Conservation (phyloP, 208 protist species). For the Leishmania braziliensis region DNA sequence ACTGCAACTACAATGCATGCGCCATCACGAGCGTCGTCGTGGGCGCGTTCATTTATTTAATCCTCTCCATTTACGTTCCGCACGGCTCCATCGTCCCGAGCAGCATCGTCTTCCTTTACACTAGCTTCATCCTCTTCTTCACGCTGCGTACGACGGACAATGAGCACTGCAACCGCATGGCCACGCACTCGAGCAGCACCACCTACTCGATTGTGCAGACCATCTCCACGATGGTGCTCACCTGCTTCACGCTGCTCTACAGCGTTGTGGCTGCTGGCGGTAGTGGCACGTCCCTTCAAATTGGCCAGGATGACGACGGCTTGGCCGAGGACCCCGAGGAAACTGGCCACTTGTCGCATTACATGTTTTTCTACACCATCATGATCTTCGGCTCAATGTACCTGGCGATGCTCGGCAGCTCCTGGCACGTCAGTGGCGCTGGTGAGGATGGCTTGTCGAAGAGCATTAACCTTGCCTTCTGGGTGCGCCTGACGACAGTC, state of each 20-base stretch:
- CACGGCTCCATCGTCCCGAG: conserved; percentile 92
- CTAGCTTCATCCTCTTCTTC: conserved; percentile 81
- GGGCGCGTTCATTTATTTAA: conserved; percentile 71
- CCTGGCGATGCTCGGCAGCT: conserved; percentile 91
- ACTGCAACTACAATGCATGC: conserved; percentile 89
- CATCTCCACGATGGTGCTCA: conserved; percentile 41
- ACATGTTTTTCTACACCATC: conserved; percentile 94
- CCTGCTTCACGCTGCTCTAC: conserved; percentile 77
- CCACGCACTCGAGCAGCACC: conserved; percentile 13
- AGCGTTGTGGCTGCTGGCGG: conserved; percentile 76
- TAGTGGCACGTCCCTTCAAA: conserved; percentile 55
- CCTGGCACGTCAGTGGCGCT: conserved; percentile 87
- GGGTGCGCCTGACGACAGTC: conserved; percentile 88
- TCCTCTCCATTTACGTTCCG: conserved; percentile 84
- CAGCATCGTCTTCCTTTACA: conserved; percentile 92
- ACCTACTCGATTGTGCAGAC: conserved; percentile 65
- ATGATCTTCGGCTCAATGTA: conserved; percentile 96
- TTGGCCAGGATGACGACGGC: conserved; percentile 67
- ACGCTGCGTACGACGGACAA: conserved; percentile 75
- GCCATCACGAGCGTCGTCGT: conserved; percentile 84
- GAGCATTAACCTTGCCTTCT: conserved; percentile 83
- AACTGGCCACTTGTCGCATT: conserved; percentile 80
- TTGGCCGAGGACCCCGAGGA: conserved; percentile 81
- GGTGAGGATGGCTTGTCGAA: conserved; percentile 45
- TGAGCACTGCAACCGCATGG: conserved; percentile 72